phyloP scores from a whole-genome alignment of 306 rosid genomes.

The Carpinus viminea region DNA sequence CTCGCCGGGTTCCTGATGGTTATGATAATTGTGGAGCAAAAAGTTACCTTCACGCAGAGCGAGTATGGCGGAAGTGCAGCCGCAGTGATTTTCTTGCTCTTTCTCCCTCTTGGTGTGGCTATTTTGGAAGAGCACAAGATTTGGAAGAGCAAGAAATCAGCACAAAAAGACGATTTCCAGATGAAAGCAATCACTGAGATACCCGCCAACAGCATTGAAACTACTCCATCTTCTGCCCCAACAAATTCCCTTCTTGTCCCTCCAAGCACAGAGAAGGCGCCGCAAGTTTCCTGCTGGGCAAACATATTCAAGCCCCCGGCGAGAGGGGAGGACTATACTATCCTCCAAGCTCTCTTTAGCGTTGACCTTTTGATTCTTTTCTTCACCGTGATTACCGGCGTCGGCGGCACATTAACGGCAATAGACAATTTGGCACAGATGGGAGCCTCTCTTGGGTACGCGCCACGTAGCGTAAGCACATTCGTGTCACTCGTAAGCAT shows the following conservation, averaged over 20 bases:
- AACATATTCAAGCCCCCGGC: slow-evolving; percentile 46
- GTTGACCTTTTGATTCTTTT: slow-evolving; percentile 54
- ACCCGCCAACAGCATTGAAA: neutral
- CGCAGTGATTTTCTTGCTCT: slow-evolving; percentile 45
- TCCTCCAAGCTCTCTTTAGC: slow-evolving; percentile 68
- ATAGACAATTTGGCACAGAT: slow-evolving; percentile 66
- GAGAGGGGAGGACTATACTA: slow-evolving; percentile 59
- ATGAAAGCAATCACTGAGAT: slow-evolving; percentile 9
- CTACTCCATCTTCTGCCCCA: neutral
- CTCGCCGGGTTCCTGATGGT: slow-evolving; percentile 61
- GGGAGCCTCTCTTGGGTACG: slow-evolving; percentile 50
- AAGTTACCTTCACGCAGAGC: slow-evolving; percentile 32
- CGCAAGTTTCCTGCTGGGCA: slow-evolving; percentile 45
- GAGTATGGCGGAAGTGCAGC: slow-evolving; percentile 57
- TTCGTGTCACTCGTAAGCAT: slow-evolving; percentile 61
- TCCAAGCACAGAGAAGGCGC: neutral
- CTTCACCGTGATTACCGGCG: slow-evolving; percentile 47
- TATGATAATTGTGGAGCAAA: slow-evolving; percentile 54
- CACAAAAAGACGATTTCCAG: slow-evolving; percentile 15
- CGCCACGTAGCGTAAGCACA: slow-evolving; percentile 45
- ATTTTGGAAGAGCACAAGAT: slow-evolving; percentile 14
- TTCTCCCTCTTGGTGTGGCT: slow-evolving; percentile 58
- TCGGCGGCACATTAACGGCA: slow-evolving; percentile 58
- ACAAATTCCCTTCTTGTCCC: neutral
- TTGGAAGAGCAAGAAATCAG: slow-evolving; percentile 15